phyloP scores from a whole-genome alignment of 176 grass and related monocot genomes.

The Carex littledalei region DNA sequence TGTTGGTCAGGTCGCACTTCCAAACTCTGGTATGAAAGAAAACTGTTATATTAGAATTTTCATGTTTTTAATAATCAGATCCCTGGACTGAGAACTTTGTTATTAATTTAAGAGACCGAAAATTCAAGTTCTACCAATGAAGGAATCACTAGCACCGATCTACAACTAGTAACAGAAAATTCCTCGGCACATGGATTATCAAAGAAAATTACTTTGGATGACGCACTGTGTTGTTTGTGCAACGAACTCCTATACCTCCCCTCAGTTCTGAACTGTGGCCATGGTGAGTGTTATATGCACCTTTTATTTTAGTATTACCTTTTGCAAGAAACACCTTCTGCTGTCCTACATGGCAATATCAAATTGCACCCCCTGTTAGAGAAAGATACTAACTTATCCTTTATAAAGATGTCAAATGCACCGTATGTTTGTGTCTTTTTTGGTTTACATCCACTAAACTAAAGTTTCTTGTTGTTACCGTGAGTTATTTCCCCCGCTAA shows the following conservation, averaged over 20 bases:
- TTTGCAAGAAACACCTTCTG: background rate
- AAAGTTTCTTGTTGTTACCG: background rate
- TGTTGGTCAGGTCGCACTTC: constrained; percentile 8
- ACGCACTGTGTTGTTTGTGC: constrained; percentile 63
- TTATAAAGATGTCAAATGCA: background rate
- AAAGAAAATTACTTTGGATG: constrained; percentile 48
- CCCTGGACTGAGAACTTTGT: background rate
- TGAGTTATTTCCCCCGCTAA: background rate
- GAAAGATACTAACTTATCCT: background rate
- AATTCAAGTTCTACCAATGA: background rate
- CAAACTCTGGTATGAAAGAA: constrained; percentile 41
- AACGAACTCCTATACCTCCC: constrained; percentile 64
- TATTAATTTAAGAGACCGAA: background rate
- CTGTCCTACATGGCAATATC: background rate
- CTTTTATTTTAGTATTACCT: constrained; percentile 2
- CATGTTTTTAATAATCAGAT: background rate
- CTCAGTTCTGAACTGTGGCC: constrained; percentile 92
- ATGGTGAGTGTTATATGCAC: constrained; percentile 48
- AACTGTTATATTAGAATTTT: background rate
- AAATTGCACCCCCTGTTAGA: background rate
- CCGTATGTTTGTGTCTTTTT: background rate
- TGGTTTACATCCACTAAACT: background rate
- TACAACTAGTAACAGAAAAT: constrained; percentile 9
- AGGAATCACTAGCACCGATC: background rate
- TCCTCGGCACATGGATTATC: constrained; percentile 11